Base-by-base conservation (phyloP, 2,329 filamentous ascomycete species). In the Taxawa tesnikishii region DNA sequence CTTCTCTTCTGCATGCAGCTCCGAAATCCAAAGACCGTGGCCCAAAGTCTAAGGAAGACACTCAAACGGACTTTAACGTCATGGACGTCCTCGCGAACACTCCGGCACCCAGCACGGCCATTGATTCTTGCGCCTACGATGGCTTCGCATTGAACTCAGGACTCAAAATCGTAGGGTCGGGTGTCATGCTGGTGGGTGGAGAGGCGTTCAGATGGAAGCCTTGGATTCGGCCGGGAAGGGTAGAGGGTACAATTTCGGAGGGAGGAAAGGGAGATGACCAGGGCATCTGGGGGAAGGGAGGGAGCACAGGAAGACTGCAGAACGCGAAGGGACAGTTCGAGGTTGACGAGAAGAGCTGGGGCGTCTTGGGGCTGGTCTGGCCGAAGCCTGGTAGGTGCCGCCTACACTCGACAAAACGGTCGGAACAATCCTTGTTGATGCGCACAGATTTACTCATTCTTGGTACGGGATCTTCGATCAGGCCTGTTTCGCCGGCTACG, bases 201-300 rank as follows among this genome's bases (percentile, higher is more conserved):
- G 85, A 96, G 56, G 85, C 79, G 1, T 96, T 94, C 54, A 60
- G 67, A 31, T 98, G 90, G 90, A 65, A 72, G 50, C 90, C 90
- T 4, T 94, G 88, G 84, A 58, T 70, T 38, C 56, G 53, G 4
- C 60, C 48, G 26, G 41, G 39, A 21, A 38, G 42, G 37, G 55
- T 43, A 47, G 53, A 48, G 46, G 56, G 44, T 48, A 56, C 48
- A 31, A 38, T 43, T 33, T 31, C 51, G 48, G 31, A 58, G 50
- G 56, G 59, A 49, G 45, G 39, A 17, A 42, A 34, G 28, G 55
- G 53, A 4, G 48, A 55, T 10, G 51, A 54, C 32, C 33, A 38
- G 15, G 51, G 45, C 34, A n/a, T n/a, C n/a, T n/a, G n/a, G n/a
- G 55, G 53, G 10, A 46, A 51, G 1, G 39, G 44, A 23, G 47